These are phyloP conservation scores for Basidioascus undulatus DNA, from an alignment of 768 basidiomycete genomes.

Conservation along the genomic window DNA sequence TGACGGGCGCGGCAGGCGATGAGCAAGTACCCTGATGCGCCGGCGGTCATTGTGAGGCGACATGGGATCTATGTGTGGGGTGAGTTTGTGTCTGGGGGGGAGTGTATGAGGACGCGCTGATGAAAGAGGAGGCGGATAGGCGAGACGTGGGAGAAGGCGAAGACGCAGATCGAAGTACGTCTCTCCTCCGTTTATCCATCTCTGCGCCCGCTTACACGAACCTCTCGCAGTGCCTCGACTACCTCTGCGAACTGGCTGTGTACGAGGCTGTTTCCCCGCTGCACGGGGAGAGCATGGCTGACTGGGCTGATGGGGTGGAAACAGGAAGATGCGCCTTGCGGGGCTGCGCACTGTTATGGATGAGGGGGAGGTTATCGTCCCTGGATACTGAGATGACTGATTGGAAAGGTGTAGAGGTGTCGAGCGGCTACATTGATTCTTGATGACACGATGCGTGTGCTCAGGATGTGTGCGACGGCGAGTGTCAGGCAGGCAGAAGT, in stretches of 20 bases:
- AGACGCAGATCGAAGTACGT: conserved; percentile 56
- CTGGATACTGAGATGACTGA: no score
- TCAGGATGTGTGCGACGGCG: no score
- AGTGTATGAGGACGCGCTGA: neutral
- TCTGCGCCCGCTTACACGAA: neutral
- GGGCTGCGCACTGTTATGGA: conserved; percentile 8
- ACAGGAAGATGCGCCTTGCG: conserved; percentile 13
- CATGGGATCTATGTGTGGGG: conserved; percentile 78
- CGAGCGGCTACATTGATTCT: no score
- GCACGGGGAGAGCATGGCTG: no score
- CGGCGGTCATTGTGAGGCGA: conserved; percentile 48
- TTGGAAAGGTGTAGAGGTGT: no score
- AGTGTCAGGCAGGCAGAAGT: no score
- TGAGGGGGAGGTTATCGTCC: no score
- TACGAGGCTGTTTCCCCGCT: no score
- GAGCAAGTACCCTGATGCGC: conserved; percentile 50
- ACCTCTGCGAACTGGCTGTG: conserved; percentile 67
- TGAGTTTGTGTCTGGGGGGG: conserved; percentile 14
- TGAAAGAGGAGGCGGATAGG: conserved; percentile 20
- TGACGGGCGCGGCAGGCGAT: conserved; percentile 28
- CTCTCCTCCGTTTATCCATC: neutral
- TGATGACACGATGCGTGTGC: no score
- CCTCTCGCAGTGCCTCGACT: conserved; percentile 47
- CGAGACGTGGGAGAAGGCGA: conserved; percentile 62
- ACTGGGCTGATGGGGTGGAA: no score